Evolutionary conservation across 768 basidiomycete genomes (phyloP), one percentile per base, ranked within the genome.

Genomic region (Termitomyces sp.): DNA sequence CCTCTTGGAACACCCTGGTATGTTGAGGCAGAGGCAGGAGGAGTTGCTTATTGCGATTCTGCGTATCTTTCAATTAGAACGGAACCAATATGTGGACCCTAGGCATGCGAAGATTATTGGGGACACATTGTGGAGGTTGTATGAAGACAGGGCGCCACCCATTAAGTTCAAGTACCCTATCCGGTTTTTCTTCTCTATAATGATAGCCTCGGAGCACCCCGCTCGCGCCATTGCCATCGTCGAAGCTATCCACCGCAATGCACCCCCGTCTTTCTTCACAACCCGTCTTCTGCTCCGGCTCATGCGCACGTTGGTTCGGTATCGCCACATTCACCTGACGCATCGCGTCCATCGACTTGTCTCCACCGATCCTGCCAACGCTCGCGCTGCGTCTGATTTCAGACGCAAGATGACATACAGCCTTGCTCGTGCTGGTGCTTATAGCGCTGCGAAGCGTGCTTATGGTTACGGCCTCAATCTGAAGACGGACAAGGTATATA

Each of bases 151-250:
- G 3, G 58, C 60, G 16, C 77, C 78, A 0, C 64, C 71, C 0
- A 33, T 35, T 7, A 53, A 58, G 7, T 54, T 65, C 56, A 78
- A 77, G 51, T 75, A 76, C 59, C 76, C 75, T n/a, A 63, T 85
- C 32, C 75, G 79, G 11, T 77, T 74, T 48, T 71, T 80, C 25
- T 66, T 83, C 53, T 63, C 63, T 27, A 64, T 76, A 52, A 61
- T 79, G 68, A 64, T 76, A 16, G 52, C 67, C 23, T 70, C 74
- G 3, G 70, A 66, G 11, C 70, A 76, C 41, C 66, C 76, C 9
- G 57, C 62, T 0, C 62, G 66, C 20, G 71, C 77, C 9, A 59
- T 79, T 1, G 56, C 67, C 39, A 59, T 83, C 23, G 66, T 84
- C 39, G 66, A 75, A 54, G 65, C 63, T 43, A 66, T 86, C 31